These are phyloP conservation scores for Carpinus fangiana DNA, from an alignment of 306 rosid genomes.

Conservation along the genomic window DNA sequence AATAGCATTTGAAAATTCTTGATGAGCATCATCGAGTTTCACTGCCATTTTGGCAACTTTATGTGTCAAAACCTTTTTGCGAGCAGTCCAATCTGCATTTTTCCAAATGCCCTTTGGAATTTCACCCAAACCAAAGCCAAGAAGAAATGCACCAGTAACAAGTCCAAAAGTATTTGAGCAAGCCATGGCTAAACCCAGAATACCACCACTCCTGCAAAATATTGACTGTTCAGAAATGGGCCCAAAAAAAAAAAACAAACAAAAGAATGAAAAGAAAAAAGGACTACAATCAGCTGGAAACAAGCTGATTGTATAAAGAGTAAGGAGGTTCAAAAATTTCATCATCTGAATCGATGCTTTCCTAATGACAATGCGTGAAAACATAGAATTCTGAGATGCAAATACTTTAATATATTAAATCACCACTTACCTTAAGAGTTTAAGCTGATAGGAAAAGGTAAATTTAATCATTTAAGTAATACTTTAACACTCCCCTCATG, in stretches of 20 bases:
- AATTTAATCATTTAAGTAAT: too few relatives aligned
- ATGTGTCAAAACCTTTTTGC: conserved; percentile 84
- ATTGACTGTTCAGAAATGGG: conserved; percentile 12
- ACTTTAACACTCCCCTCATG: too few relatives aligned
- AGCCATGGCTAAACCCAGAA: conserved; percentile 89
- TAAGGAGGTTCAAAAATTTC: neutral
- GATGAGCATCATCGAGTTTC: conserved; percentile 89
- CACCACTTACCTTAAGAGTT: too few relatives aligned
- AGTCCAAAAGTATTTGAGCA: conserved; percentile 99
- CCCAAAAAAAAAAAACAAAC: neutral
- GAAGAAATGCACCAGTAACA: conserved; percentile 96
- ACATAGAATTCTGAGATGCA: neutral
- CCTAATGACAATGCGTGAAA: neutral
- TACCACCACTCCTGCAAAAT: conserved; percentile 57
- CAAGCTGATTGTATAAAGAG: neutral
- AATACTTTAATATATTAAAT: too few relatives aligned
- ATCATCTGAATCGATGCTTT: neutral
- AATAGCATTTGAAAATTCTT: conserved; percentile 86
- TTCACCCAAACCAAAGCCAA: conserved; percentile 97
- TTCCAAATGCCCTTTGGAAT: conserved; percentile 87
- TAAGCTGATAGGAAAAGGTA: too few relatives aligned
- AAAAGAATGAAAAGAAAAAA: neutral
- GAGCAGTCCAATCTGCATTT: conserved; percentile 74
- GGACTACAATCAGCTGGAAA: neutral
- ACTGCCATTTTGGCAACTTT: conserved; percentile 93